Base-by-base conservation (phyloP, 208 protist species). In the Acanthamoeba lugdunensis region DNA sequence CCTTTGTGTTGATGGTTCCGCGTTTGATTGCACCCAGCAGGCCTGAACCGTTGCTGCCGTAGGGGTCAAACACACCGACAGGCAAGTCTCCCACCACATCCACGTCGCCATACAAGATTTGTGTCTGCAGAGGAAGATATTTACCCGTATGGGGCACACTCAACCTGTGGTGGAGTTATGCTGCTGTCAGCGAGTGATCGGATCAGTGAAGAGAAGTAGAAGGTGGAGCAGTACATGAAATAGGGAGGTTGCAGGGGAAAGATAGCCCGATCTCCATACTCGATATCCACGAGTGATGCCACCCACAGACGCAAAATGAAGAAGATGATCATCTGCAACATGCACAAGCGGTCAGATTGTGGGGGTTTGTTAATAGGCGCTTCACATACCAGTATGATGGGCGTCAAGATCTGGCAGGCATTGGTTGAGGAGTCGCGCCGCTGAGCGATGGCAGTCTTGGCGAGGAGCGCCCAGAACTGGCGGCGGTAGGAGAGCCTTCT, bases 361-460 rank as follows among this genome's bases (percentile, higher is more conserved):
- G 33, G 33, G 33, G 33, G 33, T 33, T 33, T 33, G 33, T 33
- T 33, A 33, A 33, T 33, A 33, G 33, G 33, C 33, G 33, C 33
- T 11, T 25, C 14, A 1, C 82, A 16, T 50, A 91, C 85, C 7
- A 91, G 45, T 2, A 91, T 33, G 52, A 93, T 30, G 54, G 90
- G 90, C 1, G 90, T 93, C 21, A 93, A 21, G 23, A 54, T 25
- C 45, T 93, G 90, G 48, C 90, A 93, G 3, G 23, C 5, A 67
- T 93, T 93, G 73, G 67, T 84, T 48, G 28, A 48, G 37, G 82
- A 93, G 73, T 84, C 63, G 21, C 90, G 6, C 28, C 28, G 18
- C 90, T 93, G 90, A 14, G 71, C 18, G 37, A 69, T 93, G 63
- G 90, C 90, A 37, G n/a, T 93, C 52, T 93, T 93, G 63, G 50